Percentiles rank a stretch among this genome's conserved stretches.
Conservation (phyloP, 2,329 filamentous ascomycete genomes). For the Teratosphaeria destructans region DNA sequence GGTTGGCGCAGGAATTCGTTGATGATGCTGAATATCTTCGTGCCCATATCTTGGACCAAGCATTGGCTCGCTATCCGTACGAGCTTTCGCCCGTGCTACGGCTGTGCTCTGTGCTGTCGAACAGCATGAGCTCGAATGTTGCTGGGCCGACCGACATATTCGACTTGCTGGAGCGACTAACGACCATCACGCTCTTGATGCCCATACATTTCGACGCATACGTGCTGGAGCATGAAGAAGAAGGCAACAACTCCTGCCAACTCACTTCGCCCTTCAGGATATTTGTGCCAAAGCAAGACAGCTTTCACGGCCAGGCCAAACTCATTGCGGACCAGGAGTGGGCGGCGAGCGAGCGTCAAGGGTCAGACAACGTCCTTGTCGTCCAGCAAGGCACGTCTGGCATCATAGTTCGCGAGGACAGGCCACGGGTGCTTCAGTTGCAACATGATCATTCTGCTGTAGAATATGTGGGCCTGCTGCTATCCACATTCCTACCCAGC, state of each 20-base stretch:
- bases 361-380: conserved; percentile 35
- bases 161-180: conserved; percentile 56
- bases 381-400: conserved; percentile 58
- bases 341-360: conserved; percentile 16
- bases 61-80: conserved; percentile 71
- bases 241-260: conserved; percentile 69
- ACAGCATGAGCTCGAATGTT: conserved; percentile 2
- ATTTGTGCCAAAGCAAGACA: conserved; percentile 34
- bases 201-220: conserved; percentile 63
- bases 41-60: conserved; percentile 51
- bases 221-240: conserved; percentile 70
- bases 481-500: conserved; percentile 56
- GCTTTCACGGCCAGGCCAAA: conserved; percentile 1
- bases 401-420: conserved; percentile 66
- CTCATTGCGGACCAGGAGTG: conserved; percentile 4
- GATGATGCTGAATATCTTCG: conserved; percentile 35
- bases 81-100: conserved; percentile 67
- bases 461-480: conserved; percentile 64
- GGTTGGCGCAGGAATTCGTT: conserved; percentile 44
- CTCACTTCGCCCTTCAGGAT: conserved; percentile 55
- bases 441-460: conserved; percentile 66
- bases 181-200: conserved; percentile 68
- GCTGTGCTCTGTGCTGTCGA: conserved; percentile 16
- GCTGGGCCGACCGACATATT: conserved; percentile 32
- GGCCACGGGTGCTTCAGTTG: conserved; percentile 65